Conservation (phyloP, 345 rosid species). For the Murraya koenigii region DNA sequence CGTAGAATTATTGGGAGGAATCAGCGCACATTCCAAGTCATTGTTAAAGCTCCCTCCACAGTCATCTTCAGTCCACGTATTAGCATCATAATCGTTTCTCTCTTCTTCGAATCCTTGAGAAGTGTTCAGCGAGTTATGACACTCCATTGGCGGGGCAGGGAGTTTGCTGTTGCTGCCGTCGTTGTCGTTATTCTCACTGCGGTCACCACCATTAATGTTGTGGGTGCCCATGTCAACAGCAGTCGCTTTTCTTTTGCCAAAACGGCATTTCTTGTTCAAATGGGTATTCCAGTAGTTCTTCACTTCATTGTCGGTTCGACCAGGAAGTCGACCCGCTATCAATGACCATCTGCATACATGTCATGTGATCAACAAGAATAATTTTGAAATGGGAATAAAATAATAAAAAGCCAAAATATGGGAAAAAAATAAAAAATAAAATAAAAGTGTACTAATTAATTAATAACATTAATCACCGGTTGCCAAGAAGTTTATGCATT, state of each 20-base stretch:
- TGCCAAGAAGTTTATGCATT: constrained; percentile 89
- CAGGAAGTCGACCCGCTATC: constrained; percentile 83
- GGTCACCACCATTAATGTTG: constrained; percentile 6
- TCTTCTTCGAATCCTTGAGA: constrained; percentile 13
- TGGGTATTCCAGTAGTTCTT: constrained; percentile 95
- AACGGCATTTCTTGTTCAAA: constrained; percentile 55
- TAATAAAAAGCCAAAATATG: no score
- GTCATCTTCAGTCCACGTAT: constrained; percentile 35
- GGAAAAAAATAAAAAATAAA: no score
- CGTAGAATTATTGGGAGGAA: constrained; percentile 22
- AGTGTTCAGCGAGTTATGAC: background rate
- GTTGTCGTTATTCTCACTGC: background rate
- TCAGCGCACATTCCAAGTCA: constrained; percentile 37
- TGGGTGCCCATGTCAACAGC: constrained; percentile 6
- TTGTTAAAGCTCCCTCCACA: constrained; percentile 30
- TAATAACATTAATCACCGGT: constrained; percentile 37
- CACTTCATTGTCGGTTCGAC: constrained; percentile 87
- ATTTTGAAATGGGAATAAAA: no score
- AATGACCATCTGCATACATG: constrained; percentile 60
- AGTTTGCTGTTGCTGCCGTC: no score
- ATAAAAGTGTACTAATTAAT: background rate
- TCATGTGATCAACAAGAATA: no score
- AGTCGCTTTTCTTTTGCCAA: constrained; percentile 33
- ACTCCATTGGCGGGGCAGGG: no score
- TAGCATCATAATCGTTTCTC: background rate